A percentile compares a stretch with the other conserved stretches of the same genome.
These are phyloP conservation scores for Vanrija sp. DNA, from an alignment of 1,284 basidiomycete species.

Conservation along the genomic window DNA sequence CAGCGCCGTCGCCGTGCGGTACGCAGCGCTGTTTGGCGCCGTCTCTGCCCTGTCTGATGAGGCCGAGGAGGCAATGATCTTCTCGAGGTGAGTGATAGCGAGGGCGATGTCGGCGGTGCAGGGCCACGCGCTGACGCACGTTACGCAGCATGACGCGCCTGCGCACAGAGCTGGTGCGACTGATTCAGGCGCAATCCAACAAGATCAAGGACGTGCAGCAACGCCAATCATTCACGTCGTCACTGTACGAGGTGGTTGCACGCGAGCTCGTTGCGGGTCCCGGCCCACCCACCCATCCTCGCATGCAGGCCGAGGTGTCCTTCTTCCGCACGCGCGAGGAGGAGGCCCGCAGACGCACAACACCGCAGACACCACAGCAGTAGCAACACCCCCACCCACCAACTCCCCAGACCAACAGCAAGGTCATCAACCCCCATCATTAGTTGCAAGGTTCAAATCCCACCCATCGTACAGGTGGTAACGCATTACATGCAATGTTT, in stretches of 20 bases:
- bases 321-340: constrained; percentile 61
- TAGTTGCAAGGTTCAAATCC: not conserved
- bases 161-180: constrained; percentile 73
- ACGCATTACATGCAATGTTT: not conserved
- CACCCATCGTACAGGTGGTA: not conserved
- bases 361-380: constrained; percentile 22
- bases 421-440: not conserved
- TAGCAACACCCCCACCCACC: not conserved
- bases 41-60: constrained; percentile 73
- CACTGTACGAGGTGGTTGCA: constrained; percentile 70
- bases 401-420: not conserved
- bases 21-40: constrained; percentile 71
- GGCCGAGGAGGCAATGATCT: constrained; percentile 89
- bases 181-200: constrained; percentile 68
- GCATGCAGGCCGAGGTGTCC: constrained; percentile 58
- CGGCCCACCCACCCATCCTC: constrained; percentile 55
- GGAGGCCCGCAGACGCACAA: constrained; percentile 53
- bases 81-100: constrained; percentile 63
- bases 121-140: not conserved
- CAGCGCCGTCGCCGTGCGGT: constrained; percentile 59
- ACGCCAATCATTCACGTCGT: constrained; percentile 65
- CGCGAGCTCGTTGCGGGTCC: constrained; percentile 63
- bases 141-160: constrained; percentile 69
- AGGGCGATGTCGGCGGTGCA: not conserved
- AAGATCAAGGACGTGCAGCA: constrained; percentile 58